Conservation (phyloP, 306 rosid genomes). For the Medicago lupulina region DNA sequence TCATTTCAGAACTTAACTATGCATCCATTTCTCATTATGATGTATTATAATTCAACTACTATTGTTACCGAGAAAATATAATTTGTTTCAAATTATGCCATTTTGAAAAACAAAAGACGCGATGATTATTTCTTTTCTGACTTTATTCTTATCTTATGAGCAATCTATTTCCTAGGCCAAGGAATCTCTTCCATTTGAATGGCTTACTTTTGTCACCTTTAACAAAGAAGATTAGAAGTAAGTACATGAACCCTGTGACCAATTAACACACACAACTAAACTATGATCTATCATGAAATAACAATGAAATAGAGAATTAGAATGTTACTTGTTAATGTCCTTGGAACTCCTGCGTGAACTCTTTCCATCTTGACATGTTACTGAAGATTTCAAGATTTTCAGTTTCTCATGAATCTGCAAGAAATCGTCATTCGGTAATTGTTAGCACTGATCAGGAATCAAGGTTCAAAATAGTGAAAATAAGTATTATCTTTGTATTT, state of each 20-base stretch:
- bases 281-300: conserved; percentile 32
- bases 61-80: not conserved
- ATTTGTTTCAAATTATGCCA: not conserved
- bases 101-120: not conserved
- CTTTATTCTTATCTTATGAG: conserved; percentile 13
- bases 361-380: conserved; percentile 57
- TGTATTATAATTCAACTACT: conserved; percentile 7
- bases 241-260: conserved; percentile 9
- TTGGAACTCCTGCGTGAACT: conserved; percentile 55
- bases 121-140: not conserved
- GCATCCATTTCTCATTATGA: not conserved
- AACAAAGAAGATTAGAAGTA: not conserved
- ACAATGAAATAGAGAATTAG: conserved; percentile 24
- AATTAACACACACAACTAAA: conserved; percentile 25
- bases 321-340: conserved; percentile 63
- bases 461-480: not conserved
- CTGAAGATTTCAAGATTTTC: conserved; percentile 60
- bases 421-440: conserved; percentile 30
- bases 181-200: conserved; percentile 9
- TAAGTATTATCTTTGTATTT: not conserved
- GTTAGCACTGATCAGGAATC: conserved; percentile 36
- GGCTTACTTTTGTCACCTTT: conserved; percentile 12
- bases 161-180: conserved; percentile 13
- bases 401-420: conserved; percentile 74
- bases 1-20: not conserved